A percentile compares a stretch with the other conserved stretches of the same genome.
Evolutionary conservation across 352 stramenopile species (phyloP).

Genomic region (Pythium scleroteichum): DNA sequence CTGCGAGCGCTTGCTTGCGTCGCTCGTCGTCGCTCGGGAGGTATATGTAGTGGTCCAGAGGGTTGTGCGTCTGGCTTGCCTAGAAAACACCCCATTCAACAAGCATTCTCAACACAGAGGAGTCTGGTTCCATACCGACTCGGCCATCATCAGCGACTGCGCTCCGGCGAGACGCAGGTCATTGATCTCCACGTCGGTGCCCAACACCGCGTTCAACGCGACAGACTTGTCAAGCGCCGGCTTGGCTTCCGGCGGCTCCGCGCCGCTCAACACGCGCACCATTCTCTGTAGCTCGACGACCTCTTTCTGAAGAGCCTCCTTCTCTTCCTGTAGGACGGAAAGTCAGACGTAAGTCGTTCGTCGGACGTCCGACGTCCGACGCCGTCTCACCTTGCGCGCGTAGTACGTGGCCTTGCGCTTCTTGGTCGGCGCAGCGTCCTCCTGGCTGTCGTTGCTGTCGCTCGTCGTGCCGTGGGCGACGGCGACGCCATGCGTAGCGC

Average conservation of each 20-base stretch:
- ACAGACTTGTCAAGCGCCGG: slow-evolving; percentile 1
- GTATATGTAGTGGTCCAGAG: slow-evolving; percentile 16
- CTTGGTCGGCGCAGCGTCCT: slow-evolving; percentile 5
- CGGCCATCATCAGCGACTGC: slow-evolving; percentile 10
- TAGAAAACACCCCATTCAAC: not conserved
- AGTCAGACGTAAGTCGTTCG: not conserved
- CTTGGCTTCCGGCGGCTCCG: not conserved
- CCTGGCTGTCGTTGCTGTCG: slow-evolving; percentile 11
- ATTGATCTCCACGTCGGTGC: slow-evolving; percentile 7
- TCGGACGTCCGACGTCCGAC: not conserved
- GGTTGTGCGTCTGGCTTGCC: not conserved
- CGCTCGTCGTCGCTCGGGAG: not conserved
- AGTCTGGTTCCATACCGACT: slow-evolving; percentile 1
- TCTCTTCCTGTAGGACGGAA: not conserved
- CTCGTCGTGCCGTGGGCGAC: slow-evolving; percentile 8
- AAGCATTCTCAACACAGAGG: not conserved
- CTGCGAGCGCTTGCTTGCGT: not conserved
- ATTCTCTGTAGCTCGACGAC: slow-evolving; percentile 2
- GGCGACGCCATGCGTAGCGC: not conserved
- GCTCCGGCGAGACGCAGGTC: slow-evolving; percentile 8
- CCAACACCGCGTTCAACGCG: slow-evolving; percentile 5
- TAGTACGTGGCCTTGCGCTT: slow-evolving; percentile 27
- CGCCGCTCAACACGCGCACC: not conserved
- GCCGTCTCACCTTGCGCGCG: slow-evolving; percentile 19
- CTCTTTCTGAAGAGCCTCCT: not conserved